Base-by-base conservation (phyloP, 441 rosid species). In the Erysimum cheiri region DNA sequence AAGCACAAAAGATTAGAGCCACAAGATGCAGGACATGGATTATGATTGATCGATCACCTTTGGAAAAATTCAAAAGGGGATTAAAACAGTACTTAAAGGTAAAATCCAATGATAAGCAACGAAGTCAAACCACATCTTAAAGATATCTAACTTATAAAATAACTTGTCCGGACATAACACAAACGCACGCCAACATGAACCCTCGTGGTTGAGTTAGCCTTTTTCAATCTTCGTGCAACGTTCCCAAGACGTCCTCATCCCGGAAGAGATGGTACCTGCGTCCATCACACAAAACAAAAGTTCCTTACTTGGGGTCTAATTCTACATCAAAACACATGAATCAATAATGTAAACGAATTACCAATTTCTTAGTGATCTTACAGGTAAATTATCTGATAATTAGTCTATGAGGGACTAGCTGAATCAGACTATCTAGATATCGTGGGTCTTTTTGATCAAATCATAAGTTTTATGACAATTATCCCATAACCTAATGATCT, bases 1-100 rank as follows among this genome's bases (percentile, higher is more conserved):
- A 85, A 72, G 84, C 85, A 22, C 89, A 81, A 64, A 73, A 73
- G 12, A 74, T 10, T 9, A 78, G 60, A 81, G 82, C 26, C 78
- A 85, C 10, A 75, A 59, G 37, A 63, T 82, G 70, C 50, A 53
- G 37, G 39, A 5, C 90, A 85, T 0, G 84, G 77, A 8, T 22
- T 22, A 14, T 87, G 83, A 1, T 79, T 28, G 65, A 56, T 15
- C 28, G 54, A 17, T 39, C 43, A 1, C 66, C 49, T 48, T 65
- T 33, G 24, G 37, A 57, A 39, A 17, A 54, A 4, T 10, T 56
- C 8, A 4, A 61, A 69, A 7, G 58, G 28, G 52, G 24, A 29
- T 19, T 19, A 49, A 72, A 61, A 58, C 5, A 49, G 3, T 50
- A 14, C 17, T 24, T 35, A 1, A 26, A 59, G 12, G 31, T 26